phyloP scores from a whole-genome alignment of 805 yeast genomes.

The Komagataella mondaviorum region DNA sequence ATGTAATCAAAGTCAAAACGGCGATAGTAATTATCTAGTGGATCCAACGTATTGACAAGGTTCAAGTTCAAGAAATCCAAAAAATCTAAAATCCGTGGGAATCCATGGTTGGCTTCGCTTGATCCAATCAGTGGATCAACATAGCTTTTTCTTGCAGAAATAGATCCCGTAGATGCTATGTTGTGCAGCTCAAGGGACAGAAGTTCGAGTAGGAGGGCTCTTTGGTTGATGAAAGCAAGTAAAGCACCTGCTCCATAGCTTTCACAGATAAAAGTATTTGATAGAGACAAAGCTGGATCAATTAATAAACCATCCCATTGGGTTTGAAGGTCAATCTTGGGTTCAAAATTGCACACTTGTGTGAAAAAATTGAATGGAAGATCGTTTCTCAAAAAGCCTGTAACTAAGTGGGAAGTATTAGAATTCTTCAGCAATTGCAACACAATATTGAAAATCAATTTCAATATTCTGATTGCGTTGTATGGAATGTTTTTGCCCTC shows the following conservation, averaged over 20 bases:
- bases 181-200: constrained; percentile 64
- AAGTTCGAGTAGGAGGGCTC: constrained; percentile 50
- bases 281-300: constrained; percentile 21
- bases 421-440: constrained; percentile 47
- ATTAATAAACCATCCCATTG: constrained; percentile 41
- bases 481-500: constrained; percentile 25
- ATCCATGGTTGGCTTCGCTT: constrained; percentile 35
- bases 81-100: constrained; percentile 56
- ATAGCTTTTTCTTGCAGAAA: constrained; percentile 38
- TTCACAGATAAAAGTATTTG: constrained; percentile 19
- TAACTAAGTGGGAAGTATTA: constrained; percentile 34
- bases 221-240: constrained; percentile 43
- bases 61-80: constrained; percentile 41
- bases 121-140: constrained; percentile 38
- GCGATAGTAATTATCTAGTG: constrained; percentile 20
- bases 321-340: constrained; percentile 39
- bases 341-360: constrained; percentile 34
- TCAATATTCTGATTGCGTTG: constrained; percentile 44
- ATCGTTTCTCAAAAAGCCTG: constrained; percentile 37
- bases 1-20: constrained; percentile 27
- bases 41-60: constrained; percentile 28
- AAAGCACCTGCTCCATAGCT: constrained; percentile 37
- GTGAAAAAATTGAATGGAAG: constrained; percentile 29
- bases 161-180: constrained; percentile 27
- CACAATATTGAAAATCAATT: constrained; percentile 46